Base-by-base conservation (phyloP, 2,329 filamentous ascomycete genomes). In the Neofusicoccum kwambonambiense region DNA sequence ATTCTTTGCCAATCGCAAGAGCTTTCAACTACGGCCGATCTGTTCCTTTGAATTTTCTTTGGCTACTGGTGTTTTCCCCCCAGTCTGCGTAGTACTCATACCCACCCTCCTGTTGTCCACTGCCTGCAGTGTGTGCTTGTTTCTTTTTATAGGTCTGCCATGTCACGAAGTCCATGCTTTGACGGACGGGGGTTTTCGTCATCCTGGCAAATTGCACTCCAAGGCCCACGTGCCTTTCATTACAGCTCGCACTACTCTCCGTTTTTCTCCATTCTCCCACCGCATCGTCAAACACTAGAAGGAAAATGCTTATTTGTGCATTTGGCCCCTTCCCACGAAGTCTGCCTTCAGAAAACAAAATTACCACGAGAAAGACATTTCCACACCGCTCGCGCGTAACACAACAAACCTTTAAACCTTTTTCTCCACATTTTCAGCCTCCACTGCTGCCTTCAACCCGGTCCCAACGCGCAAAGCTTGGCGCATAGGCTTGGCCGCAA, bases 71-170 rank as follows among this genome's bases (percentile, higher is more conserved):
- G 35, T 27, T n/a, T 31, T 45, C n/a, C 19, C 17, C 37, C 22
- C 6, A 5, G 27, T 39, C 34, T 62, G 56, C 56, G 37, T 47
- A 47, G 41, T 60, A 60, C 56, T 47, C 56, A 62, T 62, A 62
- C 58, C 44, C 44, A 42, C 34, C 44, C 57, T 62, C 19, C 47
- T 62, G 17, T 22, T 50, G 35, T 27, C 44, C 39, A 49, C 39
- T n/a, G 57, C 49, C 49, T 19, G 49, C 34, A 62, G 64, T 51
- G 49, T 62, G 22, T 42, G 39, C 49, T 49, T 60, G 58, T 64
- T 49, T 56, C 39, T 50, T 66, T 58, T 66, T 62, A 37, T 47
- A 60, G 56, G 56, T 47, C 56, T 31, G 54, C 56, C 56, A 60
- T 60, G 56, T 47, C 56, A 60, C 27, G 42, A 60, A 47, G 56